Evolutionary conservation across 768 basidiomycete genomes (phyloP).

Genomic region (Boletus fagicola): DNA sequence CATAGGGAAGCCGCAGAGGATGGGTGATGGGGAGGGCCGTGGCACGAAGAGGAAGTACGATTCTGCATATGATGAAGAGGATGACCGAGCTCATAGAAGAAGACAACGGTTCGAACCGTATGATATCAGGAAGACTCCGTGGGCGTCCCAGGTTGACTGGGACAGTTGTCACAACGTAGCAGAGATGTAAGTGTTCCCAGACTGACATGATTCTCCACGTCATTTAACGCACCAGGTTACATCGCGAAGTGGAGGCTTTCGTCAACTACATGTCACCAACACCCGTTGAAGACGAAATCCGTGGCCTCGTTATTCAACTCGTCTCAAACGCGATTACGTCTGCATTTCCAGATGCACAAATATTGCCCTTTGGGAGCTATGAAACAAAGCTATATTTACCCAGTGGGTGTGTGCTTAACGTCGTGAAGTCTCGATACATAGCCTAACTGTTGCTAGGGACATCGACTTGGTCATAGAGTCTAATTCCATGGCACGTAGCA

Average conservation of each 20-base stretch:
- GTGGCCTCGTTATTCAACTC: constrained; percentile 65
- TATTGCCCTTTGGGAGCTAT: constrained; percentile 89
- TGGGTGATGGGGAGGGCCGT: constrained; percentile 21
- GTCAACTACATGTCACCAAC: constrained; percentile 86
- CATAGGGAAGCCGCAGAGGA: constrained; percentile 30
- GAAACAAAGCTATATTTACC: constrained; percentile 94
- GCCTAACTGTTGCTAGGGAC: constrained; percentile 54
- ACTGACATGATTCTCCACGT: constrained; percentile 5
- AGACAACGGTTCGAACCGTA: constrained; percentile 52
- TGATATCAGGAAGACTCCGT: constrained; percentile 58
- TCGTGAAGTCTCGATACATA: not conserved
- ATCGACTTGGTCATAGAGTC: constrained; percentile 94
- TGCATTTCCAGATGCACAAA: constrained; percentile 76
- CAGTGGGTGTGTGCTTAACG: constrained; percentile 60
- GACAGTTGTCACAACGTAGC: constrained; percentile 72
- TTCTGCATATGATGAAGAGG: constrained; percentile 42
- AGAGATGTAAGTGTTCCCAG: constrained; percentile 62
- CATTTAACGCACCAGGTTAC: constrained; percentile 53
- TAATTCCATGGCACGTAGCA: constrained; percentile 64
- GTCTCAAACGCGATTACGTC: constrained; percentile 63
- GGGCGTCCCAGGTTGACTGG: constrained; percentile 72
- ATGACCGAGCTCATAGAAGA: constrained; percentile 40
- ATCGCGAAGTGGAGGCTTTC: constrained; percentile 83
- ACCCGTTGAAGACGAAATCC: constrained; percentile 79
- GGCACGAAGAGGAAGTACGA: constrained; percentile 48